These are phyloP conservation scores for Neopestalotiopsis rosae DNA, from an alignment of 2,329 filamentous ascomycete species.

Conservation along the genomic window DNA sequence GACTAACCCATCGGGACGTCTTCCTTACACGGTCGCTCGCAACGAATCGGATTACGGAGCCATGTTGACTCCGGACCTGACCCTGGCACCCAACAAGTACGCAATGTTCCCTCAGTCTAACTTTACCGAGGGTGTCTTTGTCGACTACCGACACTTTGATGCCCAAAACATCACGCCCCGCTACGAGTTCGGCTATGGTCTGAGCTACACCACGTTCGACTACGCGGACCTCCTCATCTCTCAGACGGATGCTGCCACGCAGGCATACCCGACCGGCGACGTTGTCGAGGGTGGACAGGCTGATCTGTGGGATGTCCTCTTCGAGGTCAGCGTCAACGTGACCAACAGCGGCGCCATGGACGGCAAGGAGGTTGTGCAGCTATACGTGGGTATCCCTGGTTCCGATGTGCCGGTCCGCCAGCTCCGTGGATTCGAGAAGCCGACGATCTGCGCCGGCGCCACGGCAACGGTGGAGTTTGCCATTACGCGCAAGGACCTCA, in stretches of 20 bases:
- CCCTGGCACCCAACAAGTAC: constrained; percentile 53
- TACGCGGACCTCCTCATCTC: constrained; percentile 55
- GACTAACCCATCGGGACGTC: constrained; percentile 44
- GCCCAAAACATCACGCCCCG: constrained; percentile 33
- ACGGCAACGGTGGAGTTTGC: constrained; percentile 47
- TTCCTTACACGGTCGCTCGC: constrained; percentile 52
- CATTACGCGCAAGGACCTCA: constrained; percentile 53
- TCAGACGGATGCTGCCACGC: constrained; percentile 16
- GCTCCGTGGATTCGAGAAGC: constrained; percentile 59
- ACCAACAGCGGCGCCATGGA: constrained; percentile 55
- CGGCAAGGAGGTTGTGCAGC: constrained; percentile 58
- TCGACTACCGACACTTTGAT: constrained; percentile 42
- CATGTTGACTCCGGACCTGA: constrained; percentile 36
- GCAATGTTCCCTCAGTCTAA: constrained; percentile 38
- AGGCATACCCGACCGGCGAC: constrained; percentile 24
- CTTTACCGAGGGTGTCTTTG: constrained; percentile 37
- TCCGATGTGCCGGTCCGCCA: constrained; percentile 46
- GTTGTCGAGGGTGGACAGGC: constrained; percentile 55
- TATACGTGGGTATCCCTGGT: constrained; percentile 55
- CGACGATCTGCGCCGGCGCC: constrained; percentile 46
- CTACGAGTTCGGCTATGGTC: constrained; percentile 43
- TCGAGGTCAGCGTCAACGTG: constrained; percentile 51
- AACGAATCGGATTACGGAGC: constrained; percentile 46
- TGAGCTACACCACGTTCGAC: constrained; percentile 56
- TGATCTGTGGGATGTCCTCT: constrained; percentile 58